Evolutionary conservation across 2,329 filamentous ascomycete genomes (phyloP).

Genomic region (Catunica adiposa): DNA sequence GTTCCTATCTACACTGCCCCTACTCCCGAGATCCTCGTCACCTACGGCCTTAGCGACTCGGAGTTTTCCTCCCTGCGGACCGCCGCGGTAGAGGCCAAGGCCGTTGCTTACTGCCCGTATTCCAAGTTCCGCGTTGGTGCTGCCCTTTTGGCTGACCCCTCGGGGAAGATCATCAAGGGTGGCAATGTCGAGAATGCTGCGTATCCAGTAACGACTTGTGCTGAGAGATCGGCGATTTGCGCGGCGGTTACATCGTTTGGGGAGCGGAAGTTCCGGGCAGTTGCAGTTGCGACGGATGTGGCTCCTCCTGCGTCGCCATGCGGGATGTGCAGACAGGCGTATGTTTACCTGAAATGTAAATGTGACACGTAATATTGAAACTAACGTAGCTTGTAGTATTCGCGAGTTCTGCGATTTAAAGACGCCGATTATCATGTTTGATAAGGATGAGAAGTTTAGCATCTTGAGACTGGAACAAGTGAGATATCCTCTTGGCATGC

Average conservation of each 20-base stretch:
- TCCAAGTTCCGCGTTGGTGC: slow-evolving; percentile 83
- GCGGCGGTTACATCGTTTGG: slow-evolving; percentile 51
- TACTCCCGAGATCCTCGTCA: slow-evolving; percentile 19
- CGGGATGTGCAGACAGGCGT: slow-evolving; percentile 94
- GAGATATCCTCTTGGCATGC: slow-evolving; percentile 16
- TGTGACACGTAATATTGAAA: background rate
- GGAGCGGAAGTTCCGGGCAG: slow-evolving; percentile 47
- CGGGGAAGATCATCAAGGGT: slow-evolving; percentile 34
- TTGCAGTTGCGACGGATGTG: slow-evolving; percentile 76
- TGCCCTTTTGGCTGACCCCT: slow-evolving; percentile 43
- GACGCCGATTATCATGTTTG: slow-evolving; percentile 82
- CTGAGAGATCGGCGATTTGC: slow-evolving; percentile 76
- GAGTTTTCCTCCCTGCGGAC: slow-evolving; percentile 50
- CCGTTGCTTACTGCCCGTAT: slow-evolving; percentile 78
- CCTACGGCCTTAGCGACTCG: slow-evolving; percentile 33
- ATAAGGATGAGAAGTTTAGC: slow-evolving; percentile 57
- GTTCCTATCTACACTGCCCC: slow-evolving; percentile 17
- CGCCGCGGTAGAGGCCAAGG: slow-evolving; percentile 54
- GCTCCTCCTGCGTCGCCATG: slow-evolving; percentile 58
- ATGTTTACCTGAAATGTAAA: slow-evolving; percentile 21
- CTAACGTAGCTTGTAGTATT: slow-evolving; percentile 36
- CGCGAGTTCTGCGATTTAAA: slow-evolving; percentile 56
- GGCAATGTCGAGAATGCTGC: slow-evolving; percentile 88
- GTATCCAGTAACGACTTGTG: slow-evolving; percentile 90
- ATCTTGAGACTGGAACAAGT: slow-evolving; percentile 54